phyloP scores from a whole-genome alignment of 2,329 filamentous ascomycete genomes.

The Teratosphaeria gauchensis region DNA sequence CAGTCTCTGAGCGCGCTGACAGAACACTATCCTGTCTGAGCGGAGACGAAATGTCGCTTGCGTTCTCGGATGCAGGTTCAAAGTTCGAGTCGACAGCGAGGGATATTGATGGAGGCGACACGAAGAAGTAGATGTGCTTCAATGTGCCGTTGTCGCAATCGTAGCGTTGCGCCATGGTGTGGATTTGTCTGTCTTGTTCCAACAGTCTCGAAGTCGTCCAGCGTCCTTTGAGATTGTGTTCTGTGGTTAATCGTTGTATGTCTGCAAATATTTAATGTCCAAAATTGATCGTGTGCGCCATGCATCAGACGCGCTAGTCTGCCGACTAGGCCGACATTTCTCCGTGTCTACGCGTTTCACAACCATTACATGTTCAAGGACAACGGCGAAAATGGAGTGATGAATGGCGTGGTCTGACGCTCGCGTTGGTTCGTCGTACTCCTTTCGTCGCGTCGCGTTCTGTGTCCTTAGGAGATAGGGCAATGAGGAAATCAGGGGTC shows the following conservation, averaged over 20 bases:
- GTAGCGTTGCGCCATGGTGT: neutral
- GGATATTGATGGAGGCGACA: neutral
- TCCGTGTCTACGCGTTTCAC: neutral
- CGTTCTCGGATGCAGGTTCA: neutral
- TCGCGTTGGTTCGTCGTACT: neutral
- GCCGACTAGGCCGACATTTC: neutral
- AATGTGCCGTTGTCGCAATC: slow-evolving; percentile 1
- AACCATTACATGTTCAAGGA: neutral
- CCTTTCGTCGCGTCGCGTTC: neutral
- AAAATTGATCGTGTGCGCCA: neutral
- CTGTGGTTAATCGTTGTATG: neutral
- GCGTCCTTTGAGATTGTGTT: neutral
- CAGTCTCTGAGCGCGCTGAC: slow-evolving; percentile 1
- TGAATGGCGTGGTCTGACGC: neutral
- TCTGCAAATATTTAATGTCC: neutral
- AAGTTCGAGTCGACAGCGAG: neutral
- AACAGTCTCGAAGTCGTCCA: neutral
- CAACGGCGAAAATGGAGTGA: neutral
- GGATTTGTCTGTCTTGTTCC: neutral
- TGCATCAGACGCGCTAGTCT: neutral
- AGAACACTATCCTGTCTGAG: neutral
- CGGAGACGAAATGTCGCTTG: neutral
- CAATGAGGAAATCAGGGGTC: neutral
- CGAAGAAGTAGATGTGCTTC: slow-evolving; percentile 15
- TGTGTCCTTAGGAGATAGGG: neutral